Conservation (phyloP, 2,329 filamentous ascomycete genomes). For the Tricladium varicosporioides region DNA sequence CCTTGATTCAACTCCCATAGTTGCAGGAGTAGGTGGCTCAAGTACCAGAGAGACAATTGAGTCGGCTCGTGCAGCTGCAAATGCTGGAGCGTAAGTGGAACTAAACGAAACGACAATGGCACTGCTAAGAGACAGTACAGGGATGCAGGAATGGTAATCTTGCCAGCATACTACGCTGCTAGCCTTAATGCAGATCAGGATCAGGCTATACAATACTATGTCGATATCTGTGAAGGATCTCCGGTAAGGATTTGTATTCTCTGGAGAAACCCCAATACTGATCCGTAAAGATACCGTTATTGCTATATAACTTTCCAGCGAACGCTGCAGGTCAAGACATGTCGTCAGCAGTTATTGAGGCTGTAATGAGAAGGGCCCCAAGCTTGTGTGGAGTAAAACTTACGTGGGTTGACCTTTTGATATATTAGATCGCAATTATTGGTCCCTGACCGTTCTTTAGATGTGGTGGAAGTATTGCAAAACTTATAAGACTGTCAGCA, state of each 20-base stretch:
- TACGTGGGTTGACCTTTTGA: neutral
- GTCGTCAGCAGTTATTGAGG: neutral
- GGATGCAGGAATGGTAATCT: neutral
- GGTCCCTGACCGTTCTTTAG: neutral
- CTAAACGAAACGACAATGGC: neutral
- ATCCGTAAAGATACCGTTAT: neutral
- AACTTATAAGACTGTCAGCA: neutral
- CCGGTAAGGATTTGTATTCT: neutral
- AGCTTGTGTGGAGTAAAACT: neutral
- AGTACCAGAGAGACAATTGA: neutral
- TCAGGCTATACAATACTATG: neutral
- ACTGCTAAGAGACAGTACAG: neutral
- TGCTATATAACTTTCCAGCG: neutral
- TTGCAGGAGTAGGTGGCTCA: neutral
- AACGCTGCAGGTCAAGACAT: neutral
- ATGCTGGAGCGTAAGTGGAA: neutral
- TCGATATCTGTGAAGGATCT: neutral
- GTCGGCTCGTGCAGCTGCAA: neutral
- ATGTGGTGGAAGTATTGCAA: neutral
- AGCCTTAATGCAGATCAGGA: neutral
- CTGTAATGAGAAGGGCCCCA: neutral
- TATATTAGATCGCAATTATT: neutral
- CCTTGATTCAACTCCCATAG: neutral
- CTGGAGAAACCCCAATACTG: too few relatives aligned
- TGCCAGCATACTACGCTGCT: neutral